These are phyloP conservation scores for Candida succiphila DNA, from an alignment of 805 yeast genomes.

Conservation along the genomic window DNA sequence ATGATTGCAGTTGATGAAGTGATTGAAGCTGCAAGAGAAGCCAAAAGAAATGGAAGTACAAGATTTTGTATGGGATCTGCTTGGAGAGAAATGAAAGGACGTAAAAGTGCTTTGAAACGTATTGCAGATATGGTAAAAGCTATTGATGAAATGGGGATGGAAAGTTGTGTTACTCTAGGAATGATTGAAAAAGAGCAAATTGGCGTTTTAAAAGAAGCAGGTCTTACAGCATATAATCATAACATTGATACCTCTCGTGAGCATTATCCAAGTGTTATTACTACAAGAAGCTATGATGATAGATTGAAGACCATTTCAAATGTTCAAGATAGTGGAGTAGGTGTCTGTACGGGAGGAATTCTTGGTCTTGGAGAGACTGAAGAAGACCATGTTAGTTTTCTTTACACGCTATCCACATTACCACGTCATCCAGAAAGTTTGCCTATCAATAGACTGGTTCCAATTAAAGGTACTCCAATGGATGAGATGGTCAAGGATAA, in stretches of 20 bases:
- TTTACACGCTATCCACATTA: conserved; percentile 59
- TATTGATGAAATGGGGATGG: conserved; percentile 55
- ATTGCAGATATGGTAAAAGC: conserved; percentile 56
- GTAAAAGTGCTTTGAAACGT: conserved; percentile 54
- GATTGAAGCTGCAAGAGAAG: conserved; percentile 49
- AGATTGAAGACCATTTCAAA: conserved; percentile 55
- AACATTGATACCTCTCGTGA: conserved; percentile 74
- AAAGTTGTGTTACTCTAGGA: conserved; percentile 73
- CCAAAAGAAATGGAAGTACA: conserved; percentile 63
- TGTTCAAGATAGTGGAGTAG: conserved; percentile 54
- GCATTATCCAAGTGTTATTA: conserved; percentile 61
- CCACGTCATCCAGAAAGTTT: conserved; percentile 69
- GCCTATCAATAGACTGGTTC: conserved; percentile 73
- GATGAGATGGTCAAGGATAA: conserved; percentile 22
- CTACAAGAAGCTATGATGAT: conserved; percentile 65
- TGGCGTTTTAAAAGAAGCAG: conserved; percentile 47
- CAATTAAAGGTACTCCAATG: conserved; percentile 73
- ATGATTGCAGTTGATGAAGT: conserved; percentile 55
- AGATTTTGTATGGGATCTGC: conserved; percentile 84
- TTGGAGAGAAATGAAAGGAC: conserved; percentile 78
- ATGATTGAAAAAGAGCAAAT: conserved; percentile 67
- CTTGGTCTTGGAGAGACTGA: conserved; percentile 69
- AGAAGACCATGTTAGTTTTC: conserved; percentile 60
- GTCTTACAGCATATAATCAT: conserved; percentile 76
- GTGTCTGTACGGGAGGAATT: conserved; percentile 74